These are phyloP conservation scores for Smallanthus sonchifolius DNA, from an alignment of 129 eudicot species.

Conservation along the genomic window DNA sequence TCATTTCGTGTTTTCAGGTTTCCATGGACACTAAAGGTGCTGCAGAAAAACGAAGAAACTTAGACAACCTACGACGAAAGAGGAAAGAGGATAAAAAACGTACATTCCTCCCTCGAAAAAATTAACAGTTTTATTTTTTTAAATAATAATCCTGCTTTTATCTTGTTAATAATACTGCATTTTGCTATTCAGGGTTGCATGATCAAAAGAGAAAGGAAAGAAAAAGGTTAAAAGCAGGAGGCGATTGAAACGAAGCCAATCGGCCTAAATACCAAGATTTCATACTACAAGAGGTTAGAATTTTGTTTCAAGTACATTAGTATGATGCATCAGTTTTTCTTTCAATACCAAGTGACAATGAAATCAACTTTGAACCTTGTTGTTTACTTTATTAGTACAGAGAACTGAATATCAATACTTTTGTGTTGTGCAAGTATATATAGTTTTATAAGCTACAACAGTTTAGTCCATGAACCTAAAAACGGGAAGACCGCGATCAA, in stretches of 20 bases:
- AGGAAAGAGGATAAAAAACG: slow-evolving; percentile 87
- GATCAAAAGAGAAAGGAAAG: slow-evolving; percentile 72
- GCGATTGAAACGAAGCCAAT: slow-evolving; percentile 22
- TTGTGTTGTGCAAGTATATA: background rate
- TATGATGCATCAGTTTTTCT: background rate
- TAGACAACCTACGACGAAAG: slow-evolving; percentile 62
- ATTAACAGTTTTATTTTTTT: background rate
- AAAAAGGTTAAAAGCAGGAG: slow-evolving; percentile 51
- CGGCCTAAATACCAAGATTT: background rate
- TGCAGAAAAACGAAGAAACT: slow-evolving; percentile 55
- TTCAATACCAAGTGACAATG: background rate
- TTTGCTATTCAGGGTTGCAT: slow-evolving; percentile 55
- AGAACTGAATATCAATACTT: slow-evolving; percentile 6
- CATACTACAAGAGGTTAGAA: slow-evolving; percentile 12
- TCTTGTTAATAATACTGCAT: background rate
- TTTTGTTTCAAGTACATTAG: slow-evolving; percentile 24
- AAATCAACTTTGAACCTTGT: slow-evolving; percentile 10
- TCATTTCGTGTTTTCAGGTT: slow-evolving; percentile 36
- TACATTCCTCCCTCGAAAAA: slow-evolving; percentile 10
- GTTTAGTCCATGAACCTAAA: slow-evolving; percentile 64
- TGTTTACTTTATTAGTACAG: background rate
- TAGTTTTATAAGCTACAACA: slow-evolving; percentile 36
- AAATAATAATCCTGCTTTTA: background rate
- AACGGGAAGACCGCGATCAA: slow-evolving; percentile 76
- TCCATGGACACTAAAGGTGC: slow-evolving; percentile 57